phyloP scores from a whole-genome alignment of 164 flowering plant genomes.

The Berberis thunbergii region DNA sequence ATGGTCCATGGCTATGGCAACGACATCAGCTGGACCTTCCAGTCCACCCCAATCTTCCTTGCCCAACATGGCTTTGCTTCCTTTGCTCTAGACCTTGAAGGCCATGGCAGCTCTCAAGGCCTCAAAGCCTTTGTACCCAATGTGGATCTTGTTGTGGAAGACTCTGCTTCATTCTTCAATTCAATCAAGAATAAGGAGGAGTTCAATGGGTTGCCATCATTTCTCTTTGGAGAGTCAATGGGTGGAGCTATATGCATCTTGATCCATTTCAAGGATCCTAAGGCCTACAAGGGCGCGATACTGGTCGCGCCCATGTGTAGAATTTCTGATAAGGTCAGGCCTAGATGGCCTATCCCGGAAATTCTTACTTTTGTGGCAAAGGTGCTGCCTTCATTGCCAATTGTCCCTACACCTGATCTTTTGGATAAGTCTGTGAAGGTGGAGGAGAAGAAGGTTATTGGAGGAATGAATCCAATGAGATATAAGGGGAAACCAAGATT shows the following conservation, averaged over 20 bases:
- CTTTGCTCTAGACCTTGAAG: constrained; percentile 75
- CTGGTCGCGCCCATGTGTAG: constrained; percentile 83
- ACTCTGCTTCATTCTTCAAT: constrained; percentile 54
- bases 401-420: constrained; percentile 70
- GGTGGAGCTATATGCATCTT: constrained; percentile 80
- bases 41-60: constrained; percentile 65
- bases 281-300: constrained; percentile 44
- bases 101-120: constrained; percentile 80
- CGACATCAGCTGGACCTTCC: constrained; percentile 89
- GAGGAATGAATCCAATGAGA: constrained; percentile 53
- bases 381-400: constrained; percentile 57
- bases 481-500: constrained; percentile 69
- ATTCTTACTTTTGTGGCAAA: constrained; percentile 40
- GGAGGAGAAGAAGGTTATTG: constrained; percentile 47
- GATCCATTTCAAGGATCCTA: constrained; percentile 37
- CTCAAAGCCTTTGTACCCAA: constrained; percentile 66
- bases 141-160: constrained; percentile 50
- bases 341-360: constrained; percentile 77
- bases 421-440: constrained; percentile 64
- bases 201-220: constrained; percentile 34
- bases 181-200: constrained; percentile 24
- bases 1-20: constrained; percentile 95
- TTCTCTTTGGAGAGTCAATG: constrained; percentile 84
- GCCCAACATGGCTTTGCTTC: constrained; percentile 73
- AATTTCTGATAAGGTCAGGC: constrained; percentile 69